These are phyloP conservation scores for Dictyostelium purpureum DNA, from an alignment of 78 protist genomes.

Conservation along the genomic window DNA sequence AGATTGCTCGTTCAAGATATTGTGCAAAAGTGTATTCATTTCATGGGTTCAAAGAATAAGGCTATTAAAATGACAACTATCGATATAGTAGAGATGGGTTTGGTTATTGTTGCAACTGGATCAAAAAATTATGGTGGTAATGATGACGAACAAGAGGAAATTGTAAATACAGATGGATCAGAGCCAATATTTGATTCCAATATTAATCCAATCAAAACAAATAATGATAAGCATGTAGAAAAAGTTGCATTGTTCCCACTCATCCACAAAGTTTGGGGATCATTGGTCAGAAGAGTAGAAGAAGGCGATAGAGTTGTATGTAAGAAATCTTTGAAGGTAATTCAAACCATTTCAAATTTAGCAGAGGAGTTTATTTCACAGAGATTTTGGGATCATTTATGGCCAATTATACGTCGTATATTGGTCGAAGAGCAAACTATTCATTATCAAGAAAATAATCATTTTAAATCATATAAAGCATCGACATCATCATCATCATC, in stretches of 20 bases:
- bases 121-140: conserved; percentile 56
- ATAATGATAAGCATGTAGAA: background rate
- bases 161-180: background rate
- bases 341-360: conserved; percentile 36
- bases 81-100: conserved; percentile 49
- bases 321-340: conserved; percentile 13
- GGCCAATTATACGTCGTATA: conserved; percentile 23
- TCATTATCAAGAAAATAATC: background rate
- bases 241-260: conserved; percentile 62
- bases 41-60: conserved; percentile 25
- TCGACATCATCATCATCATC: background rate
- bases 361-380: conserved; percentile 34
- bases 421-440: conserved; percentile 9
- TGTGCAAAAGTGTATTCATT: conserved; percentile 37
- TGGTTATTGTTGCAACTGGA: conserved; percentile 49
- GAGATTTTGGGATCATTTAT: conserved; percentile 61
- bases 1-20: conserved; percentile 28
- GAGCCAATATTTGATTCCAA: background rate
- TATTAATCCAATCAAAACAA: background rate
- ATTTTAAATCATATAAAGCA: background rate
- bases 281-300: conserved; percentile 21
- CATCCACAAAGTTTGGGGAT: conserved; percentile 49
- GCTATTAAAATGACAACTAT: conserved; percentile 3
- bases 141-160: background rate
- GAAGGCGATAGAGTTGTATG: conserved; percentile 20